Evolutionary conservation across 352 stramenopile genomes (phyloP).

Genomic region (Globisporangium camurandrum): DNA sequence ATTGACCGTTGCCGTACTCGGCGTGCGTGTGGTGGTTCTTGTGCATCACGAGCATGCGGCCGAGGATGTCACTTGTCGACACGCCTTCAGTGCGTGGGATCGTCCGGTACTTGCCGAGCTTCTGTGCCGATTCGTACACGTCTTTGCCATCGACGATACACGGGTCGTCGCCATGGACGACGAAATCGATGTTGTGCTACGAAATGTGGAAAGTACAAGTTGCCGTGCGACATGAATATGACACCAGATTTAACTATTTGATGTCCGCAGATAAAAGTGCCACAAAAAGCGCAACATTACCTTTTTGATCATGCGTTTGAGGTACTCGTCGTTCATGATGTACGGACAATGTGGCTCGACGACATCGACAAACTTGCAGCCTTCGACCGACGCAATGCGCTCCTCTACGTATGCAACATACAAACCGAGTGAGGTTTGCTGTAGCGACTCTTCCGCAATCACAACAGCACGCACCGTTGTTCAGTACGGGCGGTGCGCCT

Average conservation of each 20-base stretch:
- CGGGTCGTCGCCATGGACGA: conserved; percentile 98
- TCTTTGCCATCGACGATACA: conserved; percentile 99
- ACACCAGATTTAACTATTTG: too few relatives aligned
- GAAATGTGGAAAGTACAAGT: background rate
- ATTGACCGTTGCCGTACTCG: conserved; percentile 65
- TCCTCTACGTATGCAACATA: conserved; percentile 65
- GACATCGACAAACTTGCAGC: conserved; percentile 98
- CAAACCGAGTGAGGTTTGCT: background rate
- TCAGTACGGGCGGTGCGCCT: conserved; percentile 92
- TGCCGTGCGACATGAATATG: background rate
- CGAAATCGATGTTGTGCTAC: conserved; percentile 95
- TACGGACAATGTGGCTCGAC: conserved; percentile 97
- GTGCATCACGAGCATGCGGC: conserved; percentile 96
- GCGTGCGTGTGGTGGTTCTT: conserved; percentile 90
- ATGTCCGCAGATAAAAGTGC: too few relatives aligned
- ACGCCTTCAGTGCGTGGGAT: conserved; percentile 96
- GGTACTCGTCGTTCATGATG: conserved; percentile 98
- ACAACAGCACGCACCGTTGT: conserved; percentile 54
- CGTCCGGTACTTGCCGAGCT: conserved; percentile 93
- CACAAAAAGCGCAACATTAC: too few relatives aligned
- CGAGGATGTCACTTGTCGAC: conserved; percentile 98
- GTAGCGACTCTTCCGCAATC: background rate
- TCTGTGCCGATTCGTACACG: conserved; percentile 96
- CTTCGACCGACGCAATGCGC: conserved; percentile 91
- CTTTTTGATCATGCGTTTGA: conserved; percentile 96